A percentile compares a stretch with the other conserved stretches of the same genome.
phyloP scores from a whole-genome alignment of 2,329 filamentous ascomycete genomes.

The Nectriaceae sp. region DNA sequence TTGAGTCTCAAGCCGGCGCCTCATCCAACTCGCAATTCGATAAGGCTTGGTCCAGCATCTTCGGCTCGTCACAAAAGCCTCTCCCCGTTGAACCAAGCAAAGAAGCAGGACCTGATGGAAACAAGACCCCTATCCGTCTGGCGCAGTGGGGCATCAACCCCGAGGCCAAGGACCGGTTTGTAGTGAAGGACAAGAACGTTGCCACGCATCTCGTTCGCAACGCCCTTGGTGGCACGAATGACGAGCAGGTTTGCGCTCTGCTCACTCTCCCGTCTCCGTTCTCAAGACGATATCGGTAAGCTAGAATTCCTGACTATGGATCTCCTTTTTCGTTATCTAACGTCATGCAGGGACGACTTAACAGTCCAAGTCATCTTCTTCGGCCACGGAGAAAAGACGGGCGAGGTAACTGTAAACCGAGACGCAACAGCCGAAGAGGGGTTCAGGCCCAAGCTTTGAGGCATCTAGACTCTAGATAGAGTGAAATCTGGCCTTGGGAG shows the following conservation, averaged over 20 bases:
- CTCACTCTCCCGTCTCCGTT: constrained; percentile 91
- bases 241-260: constrained; percentile 89
- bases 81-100: constrained; percentile 76
- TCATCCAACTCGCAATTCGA: constrained; percentile 66
- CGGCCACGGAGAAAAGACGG: constrained; percentile 75
- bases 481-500: constrained; percentile 7
- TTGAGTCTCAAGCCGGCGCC: constrained; percentile 70
- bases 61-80: constrained; percentile 51
- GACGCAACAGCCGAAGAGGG: constrained; percentile 71
- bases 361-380: constrained; percentile 99
- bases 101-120: constrained; percentile 59
- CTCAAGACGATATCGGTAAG: constrained; percentile 82
- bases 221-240: constrained; percentile 88
- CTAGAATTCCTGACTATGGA: background rate
- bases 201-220: constrained; percentile 96
- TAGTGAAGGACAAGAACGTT: constrained; percentile 92
- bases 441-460: constrained; percentile 42
- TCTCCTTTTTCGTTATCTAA: constrained; percentile 14
- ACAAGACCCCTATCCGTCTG: constrained; percentile 84
- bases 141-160: constrained; percentile 86
- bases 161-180: constrained; percentile 77
- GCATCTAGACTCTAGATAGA: background rate
- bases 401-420: constrained; percentile 79
- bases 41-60: constrained; percentile 66
- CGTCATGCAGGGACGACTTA: constrained; percentile 73